A percentile compares a stretch with the other conserved stretches of the same genome.
Conservation (phyloP, 2,329 filamentous ascomycete genomes). For the Rhinocladiella similis region DNA sequence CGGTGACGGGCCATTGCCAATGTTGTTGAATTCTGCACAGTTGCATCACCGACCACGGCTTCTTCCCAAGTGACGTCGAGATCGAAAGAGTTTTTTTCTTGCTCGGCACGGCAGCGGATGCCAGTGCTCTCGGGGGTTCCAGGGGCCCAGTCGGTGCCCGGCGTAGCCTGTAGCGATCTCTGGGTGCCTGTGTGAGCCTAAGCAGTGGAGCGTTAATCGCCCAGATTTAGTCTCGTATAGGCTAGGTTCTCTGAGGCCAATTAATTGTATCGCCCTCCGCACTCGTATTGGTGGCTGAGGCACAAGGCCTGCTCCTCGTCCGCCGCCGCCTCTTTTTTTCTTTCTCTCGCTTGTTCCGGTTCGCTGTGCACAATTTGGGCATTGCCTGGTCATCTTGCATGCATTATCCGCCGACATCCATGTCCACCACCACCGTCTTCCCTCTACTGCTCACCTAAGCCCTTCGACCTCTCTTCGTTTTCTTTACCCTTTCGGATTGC, state of each 20-base stretch:
- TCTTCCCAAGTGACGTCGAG: background rate
- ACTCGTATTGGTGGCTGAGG: too few relatives aligned
- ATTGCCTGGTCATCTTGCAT: background rate
- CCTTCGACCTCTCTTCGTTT: conserved; percentile 10
- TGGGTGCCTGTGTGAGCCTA: background rate
- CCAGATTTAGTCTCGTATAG: background rate
- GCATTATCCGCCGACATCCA: conserved; percentile 22
- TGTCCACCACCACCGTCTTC: conserved; percentile 1
- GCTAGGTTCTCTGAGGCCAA: background rate
- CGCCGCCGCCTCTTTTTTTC: background rate
- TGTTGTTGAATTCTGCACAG: background rate
- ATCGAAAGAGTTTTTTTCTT: background rate
- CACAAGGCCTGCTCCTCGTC: background rate
- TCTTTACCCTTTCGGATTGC: conserved; percentile 16
- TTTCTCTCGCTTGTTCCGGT: background rate
- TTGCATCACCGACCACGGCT: background rate
- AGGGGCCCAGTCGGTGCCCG: too few relatives aligned
- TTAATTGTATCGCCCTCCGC: too few relatives aligned
- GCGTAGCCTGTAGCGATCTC: too few relatives aligned
- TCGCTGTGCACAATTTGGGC: background rate
- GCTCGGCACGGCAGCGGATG: background rate
- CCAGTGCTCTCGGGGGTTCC: too few relatives aligned
- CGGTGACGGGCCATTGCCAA: too few relatives aligned
- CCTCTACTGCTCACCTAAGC: conserved; percentile 22
- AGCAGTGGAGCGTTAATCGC: background rate